Percentiles rank a stretch among this genome's conserved stretches.
phyloP scores from a whole-genome alignment of 805 yeast species.

The Candida tallmaniae region DNA sequence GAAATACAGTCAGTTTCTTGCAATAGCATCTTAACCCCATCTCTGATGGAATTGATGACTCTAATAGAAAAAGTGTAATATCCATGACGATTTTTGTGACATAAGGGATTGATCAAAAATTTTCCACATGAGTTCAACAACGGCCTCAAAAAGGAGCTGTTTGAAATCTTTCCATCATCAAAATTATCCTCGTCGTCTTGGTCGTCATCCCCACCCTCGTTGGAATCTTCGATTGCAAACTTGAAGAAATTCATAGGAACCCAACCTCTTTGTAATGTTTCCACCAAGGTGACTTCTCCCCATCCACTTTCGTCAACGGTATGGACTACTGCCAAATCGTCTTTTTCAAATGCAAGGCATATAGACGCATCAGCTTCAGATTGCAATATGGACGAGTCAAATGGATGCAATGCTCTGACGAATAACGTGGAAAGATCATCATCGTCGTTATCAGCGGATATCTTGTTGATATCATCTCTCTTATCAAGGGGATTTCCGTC shows the following conservation, averaged over 20 bases:
- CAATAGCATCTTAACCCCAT: slow-evolving; percentile 63
- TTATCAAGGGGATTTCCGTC: slow-evolving; percentile 3
- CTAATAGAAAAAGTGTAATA: slow-evolving; percentile 52
- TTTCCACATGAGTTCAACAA: slow-evolving; percentile 61
- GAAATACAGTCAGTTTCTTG: slow-evolving; percentile 72
- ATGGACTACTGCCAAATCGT: slow-evolving; percentile 73
- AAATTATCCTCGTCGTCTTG: slow-evolving; percentile 29
- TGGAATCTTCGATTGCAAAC: slow-evolving; percentile 31
- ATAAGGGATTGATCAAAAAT: slow-evolving; percentile 61
- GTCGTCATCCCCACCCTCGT: slow-evolving; percentile 20
- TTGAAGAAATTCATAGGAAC: slow-evolving; percentile 79
- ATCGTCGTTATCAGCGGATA: slow-evolving; percentile 21
- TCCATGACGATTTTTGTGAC: slow-evolving; percentile 36
- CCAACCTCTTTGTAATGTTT: slow-evolving; percentile 70
- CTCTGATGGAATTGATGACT: slow-evolving; percentile 61
- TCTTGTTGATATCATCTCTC: slow-evolving; percentile 9
- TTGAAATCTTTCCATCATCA: slow-evolving; percentile 28
- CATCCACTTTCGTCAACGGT: slow-evolving; percentile 78
- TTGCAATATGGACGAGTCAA: slow-evolving; percentile 55
- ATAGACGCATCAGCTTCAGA: slow-evolving; percentile 64
- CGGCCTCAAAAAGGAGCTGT: slow-evolving; percentile 48
- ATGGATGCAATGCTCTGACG: slow-evolving; percentile 54
- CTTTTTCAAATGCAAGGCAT: slow-evolving; percentile 65
- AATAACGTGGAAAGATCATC: slow-evolving; percentile 50
- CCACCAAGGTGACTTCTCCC: slow-evolving; percentile 78